Conservation (phyloP, 1,284 basidiomycete species). For the Pseudozyma flocculosa region DNA sequence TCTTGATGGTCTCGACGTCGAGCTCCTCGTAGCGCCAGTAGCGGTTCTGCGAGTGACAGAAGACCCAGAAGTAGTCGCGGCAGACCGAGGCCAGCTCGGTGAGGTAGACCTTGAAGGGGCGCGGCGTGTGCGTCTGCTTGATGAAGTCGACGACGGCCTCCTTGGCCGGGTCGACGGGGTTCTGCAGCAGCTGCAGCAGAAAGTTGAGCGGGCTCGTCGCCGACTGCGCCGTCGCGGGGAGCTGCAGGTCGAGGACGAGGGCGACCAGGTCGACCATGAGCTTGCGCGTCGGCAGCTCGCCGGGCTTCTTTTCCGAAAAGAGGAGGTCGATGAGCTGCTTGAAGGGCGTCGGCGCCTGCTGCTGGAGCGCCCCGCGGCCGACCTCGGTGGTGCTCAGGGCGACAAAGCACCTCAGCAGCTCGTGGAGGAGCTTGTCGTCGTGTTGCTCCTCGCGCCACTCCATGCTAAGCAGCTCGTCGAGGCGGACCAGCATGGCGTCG, state of each 20-base stretch:
- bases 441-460: slow-evolving; percentile 99
- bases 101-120: slow-evolving; percentile 88
- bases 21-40: slow-evolving; percentile 81
- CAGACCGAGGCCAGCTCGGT: slow-evolving; percentile 85
- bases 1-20: slow-evolving; percentile 79
- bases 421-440: slow-evolving; percentile 89
- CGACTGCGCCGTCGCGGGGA: slow-evolving; percentile 31
- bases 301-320: slow-evolving; percentile 95
- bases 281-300: slow-evolving; percentile 84
- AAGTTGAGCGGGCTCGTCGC: slow-evolving; percentile 35
- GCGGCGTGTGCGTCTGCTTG: slow-evolving; percentile 73
- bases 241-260: slow-evolving; percentile 59
- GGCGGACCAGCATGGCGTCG: slow-evolving; percentile 72
- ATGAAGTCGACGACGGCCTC: slow-evolving; percentile 70
- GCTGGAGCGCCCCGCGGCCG: slow-evolving; percentile 69
- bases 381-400: slow-evolving; percentile 86
- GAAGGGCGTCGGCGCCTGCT: slow-evolving; percentile 81
- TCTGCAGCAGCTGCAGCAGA: slow-evolving; percentile 45
- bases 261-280: slow-evolving; percentile 78
- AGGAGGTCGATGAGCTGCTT: slow-evolving; percentile 76
- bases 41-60: slow-evolving; percentile 90
- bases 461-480: slow-evolving; percentile 89
- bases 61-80: slow-evolving; percentile 95
- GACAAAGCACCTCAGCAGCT: slow-evolving; percentile 89
- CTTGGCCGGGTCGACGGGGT: slow-evolving; percentile 25